A percentile compares a stretch with the other conserved stretches of the same genome.
These are phyloP conservation scores for Thermomucor indicae-seudaticae DNA, from an alignment of 371 early-diverging fungal genomes.

Conservation along the genomic window DNA sequence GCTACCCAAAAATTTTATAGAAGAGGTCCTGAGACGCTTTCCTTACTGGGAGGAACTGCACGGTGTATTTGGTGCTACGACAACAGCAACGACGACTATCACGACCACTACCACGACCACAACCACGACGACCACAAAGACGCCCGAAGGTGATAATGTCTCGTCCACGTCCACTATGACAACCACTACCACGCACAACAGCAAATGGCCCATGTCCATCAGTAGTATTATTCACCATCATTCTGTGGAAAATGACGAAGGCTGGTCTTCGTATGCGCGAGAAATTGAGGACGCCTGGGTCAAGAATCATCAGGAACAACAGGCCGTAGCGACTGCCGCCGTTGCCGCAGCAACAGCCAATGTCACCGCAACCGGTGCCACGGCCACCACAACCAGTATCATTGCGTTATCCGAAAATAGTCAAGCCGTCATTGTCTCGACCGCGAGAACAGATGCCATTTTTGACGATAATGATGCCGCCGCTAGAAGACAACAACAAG, in stretches of 20 bases:
- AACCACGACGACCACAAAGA: neutral
- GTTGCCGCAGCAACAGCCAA: slow-evolving; percentile 11
- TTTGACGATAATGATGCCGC: neutral
- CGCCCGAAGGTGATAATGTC: neutral
- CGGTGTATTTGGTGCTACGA: slow-evolving; percentile 24
- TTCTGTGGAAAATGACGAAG: slow-evolving; percentile 14
- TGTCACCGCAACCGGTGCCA: slow-evolving; percentile 8
- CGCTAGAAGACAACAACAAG: no score
- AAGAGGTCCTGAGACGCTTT: slow-evolving; percentile 42
- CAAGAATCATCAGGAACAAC: slow-evolving; percentile 4
- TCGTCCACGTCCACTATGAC: neutral
- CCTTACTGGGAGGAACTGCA: slow-evolving; percentile 46
- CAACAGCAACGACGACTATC: neutral
- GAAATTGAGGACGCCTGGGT: neutral
- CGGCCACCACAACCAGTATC: slow-evolving; percentile 10
- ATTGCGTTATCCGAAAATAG: slow-evolving; percentile 10
- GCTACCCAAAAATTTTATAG: slow-evolving; percentile 18
- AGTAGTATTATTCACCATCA: slow-evolving; percentile 33
- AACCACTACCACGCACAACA: slow-evolving; percentile 2
- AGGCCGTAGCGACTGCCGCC: slow-evolving; percentile 11
- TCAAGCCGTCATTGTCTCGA: slow-evolving; percentile 13
- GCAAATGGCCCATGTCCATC: slow-evolving; percentile 39
- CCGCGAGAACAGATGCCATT: slow-evolving; percentile 11
- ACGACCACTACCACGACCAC: neutral
- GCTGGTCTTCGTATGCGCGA: neutral